phyloP scores from a whole-genome alignment of 129 eudicot genomes.

The Helichrysum umbraculigerum region DNA sequence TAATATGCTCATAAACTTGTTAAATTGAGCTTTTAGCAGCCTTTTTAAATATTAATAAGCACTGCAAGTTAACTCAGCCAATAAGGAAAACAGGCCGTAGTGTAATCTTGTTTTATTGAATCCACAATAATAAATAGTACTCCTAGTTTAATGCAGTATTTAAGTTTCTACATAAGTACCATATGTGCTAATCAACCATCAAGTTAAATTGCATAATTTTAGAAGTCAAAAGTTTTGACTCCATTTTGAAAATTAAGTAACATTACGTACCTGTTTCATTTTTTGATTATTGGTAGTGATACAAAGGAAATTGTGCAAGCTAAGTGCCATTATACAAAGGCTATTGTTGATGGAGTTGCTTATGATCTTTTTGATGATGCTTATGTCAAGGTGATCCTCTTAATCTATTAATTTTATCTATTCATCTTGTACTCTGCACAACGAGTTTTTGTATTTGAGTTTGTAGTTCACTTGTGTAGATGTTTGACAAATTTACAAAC shows the following conservation, averaged over 20 bases:
- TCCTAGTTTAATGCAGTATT: no score
- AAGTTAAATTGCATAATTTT: no score
- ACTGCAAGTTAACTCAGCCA: no score
- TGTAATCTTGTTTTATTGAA: no score
- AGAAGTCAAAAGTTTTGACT: background rate
- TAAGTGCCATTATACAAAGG: slow-evolving; percentile 49
- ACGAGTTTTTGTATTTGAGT: background rate
- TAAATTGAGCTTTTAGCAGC: no score
- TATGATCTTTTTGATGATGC: slow-evolving; percentile 47
- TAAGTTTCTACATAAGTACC: no score
- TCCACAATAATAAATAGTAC: no score
- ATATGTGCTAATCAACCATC: no score
- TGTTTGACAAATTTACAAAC: background rate
- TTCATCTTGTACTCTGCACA: background rate
- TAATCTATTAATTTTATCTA: background rate
- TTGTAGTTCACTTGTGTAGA: background rate
- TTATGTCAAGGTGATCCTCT: slow-evolving; percentile 45
- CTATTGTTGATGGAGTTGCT: slow-evolving; percentile 52
- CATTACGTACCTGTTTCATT: background rate
- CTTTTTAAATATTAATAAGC: no score
- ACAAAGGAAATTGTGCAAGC: slow-evolving; percentile 49
- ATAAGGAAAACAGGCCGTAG: no score
- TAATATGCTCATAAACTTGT: no score
- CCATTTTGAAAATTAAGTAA: background rate
- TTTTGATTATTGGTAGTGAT: slow-evolving; percentile 24